Conservation (phyloP, 2,329 filamentous ascomycete genomes). For the Apiospora saccharicola region DNA sequence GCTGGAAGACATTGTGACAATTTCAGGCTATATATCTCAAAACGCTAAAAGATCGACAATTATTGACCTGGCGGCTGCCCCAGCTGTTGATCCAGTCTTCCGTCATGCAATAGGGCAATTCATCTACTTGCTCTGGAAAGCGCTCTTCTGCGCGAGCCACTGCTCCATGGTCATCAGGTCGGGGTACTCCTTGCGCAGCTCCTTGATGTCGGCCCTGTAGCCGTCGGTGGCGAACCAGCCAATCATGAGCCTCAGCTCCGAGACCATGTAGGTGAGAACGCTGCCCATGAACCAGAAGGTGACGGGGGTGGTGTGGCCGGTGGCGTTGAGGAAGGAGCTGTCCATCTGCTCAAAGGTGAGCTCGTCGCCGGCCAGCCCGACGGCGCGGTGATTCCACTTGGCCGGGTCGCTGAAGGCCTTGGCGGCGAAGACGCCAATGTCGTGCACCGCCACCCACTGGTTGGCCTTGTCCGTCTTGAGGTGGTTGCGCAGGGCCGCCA, state of each 20-base stretch:
- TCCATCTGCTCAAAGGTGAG: slow-evolving; percentile 45
- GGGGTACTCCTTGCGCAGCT: slow-evolving; percentile 41
- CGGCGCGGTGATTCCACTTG: slow-evolving; percentile 45
- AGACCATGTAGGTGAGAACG: slow-evolving; percentile 39
- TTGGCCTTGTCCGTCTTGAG: slow-evolving; percentile 43
- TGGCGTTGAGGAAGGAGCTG: slow-evolving; percentile 38
- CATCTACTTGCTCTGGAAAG: slow-evolving; percentile 27
- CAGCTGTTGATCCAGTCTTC: not conserved
- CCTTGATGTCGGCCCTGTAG: slow-evolving; percentile 43
- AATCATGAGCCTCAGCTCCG: slow-evolving; percentile 37
- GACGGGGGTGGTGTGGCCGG: slow-evolving; percentile 38
- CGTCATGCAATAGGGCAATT: not conserved
- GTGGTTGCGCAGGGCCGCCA: slow-evolving; percentile 43
- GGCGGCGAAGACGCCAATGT: slow-evolving; percentile 55
- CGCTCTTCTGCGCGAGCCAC: slow-evolving; percentile 42
- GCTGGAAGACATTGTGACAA: not conserved
- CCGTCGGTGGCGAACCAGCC: slow-evolving; percentile 46
- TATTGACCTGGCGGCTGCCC: not conserved
- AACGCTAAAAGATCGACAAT: not conserved
- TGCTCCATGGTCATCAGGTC: slow-evolving; percentile 42
- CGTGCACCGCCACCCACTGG: slow-evolving; percentile 50
- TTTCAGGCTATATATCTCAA: not conserved
- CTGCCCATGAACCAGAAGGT: slow-evolving; percentile 42
- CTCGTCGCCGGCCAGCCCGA: slow-evolving; percentile 48
- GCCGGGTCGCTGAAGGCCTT: slow-evolving; percentile 50